Conservation (phyloP, 2,329 filamentous ascomycete genomes). For the Talaromyces sp. region DNA sequence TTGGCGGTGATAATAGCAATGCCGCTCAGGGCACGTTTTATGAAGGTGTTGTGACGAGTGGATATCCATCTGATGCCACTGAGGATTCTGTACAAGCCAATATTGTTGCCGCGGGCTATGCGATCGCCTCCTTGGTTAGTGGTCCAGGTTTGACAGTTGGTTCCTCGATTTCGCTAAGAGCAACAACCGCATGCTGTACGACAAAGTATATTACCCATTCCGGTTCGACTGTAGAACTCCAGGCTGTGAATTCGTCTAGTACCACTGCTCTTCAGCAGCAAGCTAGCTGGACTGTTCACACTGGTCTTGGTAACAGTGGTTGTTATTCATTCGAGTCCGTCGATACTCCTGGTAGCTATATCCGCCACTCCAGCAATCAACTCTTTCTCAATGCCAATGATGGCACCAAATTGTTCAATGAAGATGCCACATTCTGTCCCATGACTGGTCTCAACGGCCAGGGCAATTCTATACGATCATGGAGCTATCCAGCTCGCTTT, state of each 20-base stretch:
- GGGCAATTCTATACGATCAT: conserved; percentile 54
- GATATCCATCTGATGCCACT: conserved; percentile 59
- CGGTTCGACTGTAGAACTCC: conserved; percentile 51
- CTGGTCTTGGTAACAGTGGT: conserved; percentile 55
- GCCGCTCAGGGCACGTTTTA: conserved; percentile 62
- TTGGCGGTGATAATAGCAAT: conserved; percentile 63
- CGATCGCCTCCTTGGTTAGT: background rate
- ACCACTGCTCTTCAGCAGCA: conserved; percentile 49
- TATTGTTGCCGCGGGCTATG: conserved; percentile 59
- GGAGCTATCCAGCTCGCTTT: conserved; percentile 59
- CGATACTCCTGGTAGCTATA: conserved; percentile 57
- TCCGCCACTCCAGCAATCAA: conserved; percentile 55
- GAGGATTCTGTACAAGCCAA: conserved; percentile 60
- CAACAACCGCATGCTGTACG: conserved; percentile 54
- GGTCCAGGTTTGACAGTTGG: conserved; percentile 50
- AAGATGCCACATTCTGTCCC: conserved; percentile 64
- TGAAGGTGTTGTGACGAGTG: conserved; percentile 62
- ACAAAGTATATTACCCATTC: conserved; percentile 56
- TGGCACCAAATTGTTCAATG: conserved; percentile 54
- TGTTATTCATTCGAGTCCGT: conserved; percentile 62
- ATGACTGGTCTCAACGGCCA: conserved; percentile 51
- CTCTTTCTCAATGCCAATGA: conserved; percentile 53
- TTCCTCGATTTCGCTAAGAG: conserved; percentile 52
- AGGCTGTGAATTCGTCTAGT: conserved; percentile 54
- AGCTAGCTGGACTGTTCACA: conserved; percentile 53